Conservation (phyloP, 2,329 filamentous ascomycete species). For the Cladophialophora yegresii region DNA sequence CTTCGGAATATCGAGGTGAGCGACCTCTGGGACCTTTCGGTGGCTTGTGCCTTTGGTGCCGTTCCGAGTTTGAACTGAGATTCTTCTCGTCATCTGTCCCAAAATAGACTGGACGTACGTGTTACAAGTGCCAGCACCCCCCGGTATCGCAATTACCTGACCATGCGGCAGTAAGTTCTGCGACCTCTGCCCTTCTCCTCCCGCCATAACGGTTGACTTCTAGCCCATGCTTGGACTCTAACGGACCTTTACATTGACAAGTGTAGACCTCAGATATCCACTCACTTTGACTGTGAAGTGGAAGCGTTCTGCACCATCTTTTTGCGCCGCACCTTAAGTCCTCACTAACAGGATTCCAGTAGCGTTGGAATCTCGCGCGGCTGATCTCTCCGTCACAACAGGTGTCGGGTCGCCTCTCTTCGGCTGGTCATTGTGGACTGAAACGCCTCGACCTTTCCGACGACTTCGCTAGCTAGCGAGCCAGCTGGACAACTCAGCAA, state of each 20-base stretch:
- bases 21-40: slow-evolving; percentile 4
- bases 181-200: not conserved
- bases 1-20: not conserved
- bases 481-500: not conserved
- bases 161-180: not conserved
- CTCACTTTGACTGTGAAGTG: not conserved
- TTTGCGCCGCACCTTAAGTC: not conserved
- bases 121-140: not conserved
- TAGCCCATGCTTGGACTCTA: not conserved
- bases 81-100: slow-evolving; percentile 3
- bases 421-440: not conserved
- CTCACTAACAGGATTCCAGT: not conserved
- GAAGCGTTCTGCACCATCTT: not conserved
- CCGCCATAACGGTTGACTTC: not conserved
- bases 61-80: slow-evolving; percentile 8
- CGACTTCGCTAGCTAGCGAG: not conserved
- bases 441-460: not conserved
- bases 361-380: not conserved
- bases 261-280: slow-evolving; percentile 1
- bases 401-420: not conserved
- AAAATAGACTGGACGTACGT: slow-evolving; percentile 9
- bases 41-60: slow-evolving; percentile 7
- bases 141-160: not conserved
- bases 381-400: not conserved
- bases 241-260: not conserved